These are phyloP conservation scores for Clonostachys rhizophaga DNA, from an alignment of 2,329 filamentous ascomycete genomes.

Conservation along the genomic window DNA sequence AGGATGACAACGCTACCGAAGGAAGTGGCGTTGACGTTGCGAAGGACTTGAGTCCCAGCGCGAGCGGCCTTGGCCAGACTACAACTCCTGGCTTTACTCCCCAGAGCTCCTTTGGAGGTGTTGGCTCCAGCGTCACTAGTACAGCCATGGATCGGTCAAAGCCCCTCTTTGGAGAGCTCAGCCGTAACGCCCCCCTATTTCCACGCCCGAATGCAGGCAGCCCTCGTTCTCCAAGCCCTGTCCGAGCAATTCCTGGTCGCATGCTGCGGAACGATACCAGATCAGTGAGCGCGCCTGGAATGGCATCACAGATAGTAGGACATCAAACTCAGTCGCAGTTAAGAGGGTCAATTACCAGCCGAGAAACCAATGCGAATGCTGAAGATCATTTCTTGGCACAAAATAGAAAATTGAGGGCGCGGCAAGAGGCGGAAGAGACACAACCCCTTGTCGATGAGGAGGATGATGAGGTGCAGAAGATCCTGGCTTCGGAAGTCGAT, in stretches of 20 bases:
- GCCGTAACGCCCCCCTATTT: constrained; percentile 45
- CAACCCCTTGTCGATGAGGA: constrained; percentile 62
- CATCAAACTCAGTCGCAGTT: constrained; percentile 25
- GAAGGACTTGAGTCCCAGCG: constrained; percentile 53
- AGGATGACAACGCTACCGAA: constrained; percentile 45
- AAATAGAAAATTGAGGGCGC: constrained; percentile 46
- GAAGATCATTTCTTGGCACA: constrained; percentile 44
- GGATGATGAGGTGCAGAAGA: constrained; percentile 60
- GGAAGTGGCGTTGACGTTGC: constrained; percentile 62
- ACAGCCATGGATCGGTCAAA: constrained; percentile 26
- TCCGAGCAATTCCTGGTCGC: constrained; percentile 53
- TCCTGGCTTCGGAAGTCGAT: constrained; percentile 55
- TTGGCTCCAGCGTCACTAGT: constrained; percentile 26
- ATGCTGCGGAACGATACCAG: constrained; percentile 44
- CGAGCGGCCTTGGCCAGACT: constrained; percentile 15
- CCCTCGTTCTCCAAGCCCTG: constrained; percentile 69
- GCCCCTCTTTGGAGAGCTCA: constrained; percentile 51
- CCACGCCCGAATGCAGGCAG: constrained; percentile 49
- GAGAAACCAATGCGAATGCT: constrained; percentile 20
- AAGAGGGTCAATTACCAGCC: constrained; percentile 31
- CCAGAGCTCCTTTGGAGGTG: constrained; percentile 52
- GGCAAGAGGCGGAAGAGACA: constrained; percentile 51
- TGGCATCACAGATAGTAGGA: constrained; percentile 49
- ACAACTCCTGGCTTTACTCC: constrained; percentile 49
- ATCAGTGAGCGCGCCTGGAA: constrained; percentile 56